These are phyloP conservation scores for Tylopilus felleus DNA, from an alignment of 768 basidiomycete genomes.

Conservation along the genomic window DNA sequence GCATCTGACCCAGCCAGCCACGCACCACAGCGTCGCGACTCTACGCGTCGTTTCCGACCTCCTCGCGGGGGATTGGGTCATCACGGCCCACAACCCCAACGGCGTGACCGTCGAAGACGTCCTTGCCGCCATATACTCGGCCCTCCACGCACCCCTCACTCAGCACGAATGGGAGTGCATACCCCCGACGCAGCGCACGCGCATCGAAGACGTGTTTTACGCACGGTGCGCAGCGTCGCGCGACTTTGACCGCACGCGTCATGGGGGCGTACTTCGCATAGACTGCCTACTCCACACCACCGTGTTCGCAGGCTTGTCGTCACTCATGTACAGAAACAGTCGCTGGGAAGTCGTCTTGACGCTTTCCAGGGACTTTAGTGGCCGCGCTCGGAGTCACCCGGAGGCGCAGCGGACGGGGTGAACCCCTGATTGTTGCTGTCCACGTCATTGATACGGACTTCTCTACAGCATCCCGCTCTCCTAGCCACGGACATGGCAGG, in stretches of 20 bases:
- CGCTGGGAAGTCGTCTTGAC: slow-evolving; percentile 45
- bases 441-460: background rate
- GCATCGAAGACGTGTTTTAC: slow-evolving; percentile 42
- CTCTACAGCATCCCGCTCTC: slow-evolving; percentile 5
- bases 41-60: slow-evolving; percentile 47
- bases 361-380: slow-evolving; percentile 35
- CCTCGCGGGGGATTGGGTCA: slow-evolving; percentile 42
- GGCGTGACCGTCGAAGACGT: slow-evolving; percentile 55
- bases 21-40: slow-evolving; percentile 36
- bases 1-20: slow-evolving; percentile 42
- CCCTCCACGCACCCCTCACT: slow-evolving; percentile 37
- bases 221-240: slow-evolving; percentile 41
- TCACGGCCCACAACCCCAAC: slow-evolving; percentile 37
- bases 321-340: slow-evolving; percentile 34
- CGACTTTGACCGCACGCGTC: slow-evolving; percentile 34
- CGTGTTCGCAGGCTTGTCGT: slow-evolving; percentile 50
- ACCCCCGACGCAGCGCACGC: slow-evolving; percentile 39
- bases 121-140: slow-evolving; percentile 42
- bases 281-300: slow-evolving; percentile 50
- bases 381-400: background rate
- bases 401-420: background rate
- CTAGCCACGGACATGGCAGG: background rate
- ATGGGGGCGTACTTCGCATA: slow-evolving; percentile 43
- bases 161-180: slow-evolving; percentile 43
- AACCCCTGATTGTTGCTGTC: background rate